These are phyloP conservation scores for maize (Zea mays) DNA, from an alignment of 176 grass and related monocot genomes.

Conservation along the genomic window Zm-B73-REFERENCE-NAM-5.0 NC_050100.1:218275001-218275500, in stretches of 20 bases:
- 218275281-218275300: constrained; percentile 97
- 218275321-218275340: constrained; percentile 68
- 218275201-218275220: constrained; percentile 83
- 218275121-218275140: background rate
- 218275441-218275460: constrained; percentile 90
- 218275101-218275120: background rate
- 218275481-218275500: constrained; percentile 99
- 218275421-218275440: constrained; percentile 84
- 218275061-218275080: constrained; percentile 48
- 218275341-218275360: constrained; percentile 75
- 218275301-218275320: constrained; percentile 95
- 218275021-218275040: constrained; percentile 84
- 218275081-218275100: constrained; percentile 7
- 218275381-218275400: constrained; percentile 98
- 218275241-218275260: constrained; percentile 84
- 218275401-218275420: constrained; percentile 75
- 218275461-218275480: constrained; percentile 94
- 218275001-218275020: constrained; percentile 97
- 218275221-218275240: constrained; percentile 90
- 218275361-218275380: constrained; percentile 94
- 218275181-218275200: constrained; percentile 71
- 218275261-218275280: constrained; percentile 94
- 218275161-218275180: constrained; percentile 72
- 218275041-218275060: constrained; percentile 89
- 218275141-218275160: constrained; percentile 50